Conservation (phyloP, 768 basidiomycete genomes). For the Mycena filopes region DNA sequence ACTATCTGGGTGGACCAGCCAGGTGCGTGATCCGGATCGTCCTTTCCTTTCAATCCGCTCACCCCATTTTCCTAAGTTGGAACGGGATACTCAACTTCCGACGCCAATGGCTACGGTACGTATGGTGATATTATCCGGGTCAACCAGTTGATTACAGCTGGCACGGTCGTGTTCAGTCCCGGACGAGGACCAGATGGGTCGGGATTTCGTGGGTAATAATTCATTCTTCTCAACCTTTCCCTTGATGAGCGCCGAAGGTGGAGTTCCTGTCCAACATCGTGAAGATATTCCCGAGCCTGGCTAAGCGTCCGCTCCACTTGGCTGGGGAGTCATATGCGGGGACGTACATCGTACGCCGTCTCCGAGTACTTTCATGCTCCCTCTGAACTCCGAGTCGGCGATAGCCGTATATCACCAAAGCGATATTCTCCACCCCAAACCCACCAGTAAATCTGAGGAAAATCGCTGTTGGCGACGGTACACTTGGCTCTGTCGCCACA, state of each 20-base stretch:
- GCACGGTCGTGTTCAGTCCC: constrained; percentile 47
- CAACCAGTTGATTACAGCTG: neutral
- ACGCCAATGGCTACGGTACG: constrained; percentile 67
- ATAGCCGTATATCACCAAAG: constrained; percentile 75
- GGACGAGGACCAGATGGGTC: constrained; percentile 73
- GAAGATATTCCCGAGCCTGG: constrained; percentile 77
- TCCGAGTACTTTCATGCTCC: too few species aligned
- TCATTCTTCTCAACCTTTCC: constrained; percentile 11
- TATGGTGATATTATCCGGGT: constrained; percentile 3
- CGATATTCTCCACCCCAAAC: constrained; percentile 67
- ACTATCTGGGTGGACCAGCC: constrained; percentile 63
- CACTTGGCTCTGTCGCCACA: constrained; percentile 60
- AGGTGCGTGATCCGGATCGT: constrained; percentile 45
- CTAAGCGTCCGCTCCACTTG: constrained; percentile 70
- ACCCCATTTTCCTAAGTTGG: constrained; percentile 48
- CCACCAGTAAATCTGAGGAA: constrained; percentile 77
- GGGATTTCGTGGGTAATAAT: constrained; percentile 65
- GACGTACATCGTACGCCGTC: constrained; percentile 5
- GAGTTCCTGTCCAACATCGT: constrained; percentile 78
- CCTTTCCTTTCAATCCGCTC: neutral
- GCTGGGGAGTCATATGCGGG: constrained; percentile 84
- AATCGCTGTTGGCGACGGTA: constrained; percentile 77
- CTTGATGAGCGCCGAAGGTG: constrained; percentile 53
- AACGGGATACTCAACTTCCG: constrained; percentile 71
- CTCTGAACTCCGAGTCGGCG: too few species aligned